Evolutionary conservation across 768 basidiomycete species (phyloP).

Genomic region (Candolleomyces efflorescens): DNA sequence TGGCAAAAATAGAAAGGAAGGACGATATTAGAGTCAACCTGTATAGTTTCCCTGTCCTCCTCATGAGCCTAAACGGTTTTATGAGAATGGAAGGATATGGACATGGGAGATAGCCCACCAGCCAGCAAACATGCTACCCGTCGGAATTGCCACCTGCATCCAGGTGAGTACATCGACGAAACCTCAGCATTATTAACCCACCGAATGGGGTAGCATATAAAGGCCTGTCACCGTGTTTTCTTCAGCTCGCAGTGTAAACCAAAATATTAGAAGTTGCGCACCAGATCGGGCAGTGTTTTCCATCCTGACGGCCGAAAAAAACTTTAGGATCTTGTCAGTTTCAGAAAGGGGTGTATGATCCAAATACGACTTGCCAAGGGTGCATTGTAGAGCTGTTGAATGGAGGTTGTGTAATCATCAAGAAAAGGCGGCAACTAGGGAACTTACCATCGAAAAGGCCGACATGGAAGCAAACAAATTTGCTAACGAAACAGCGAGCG

Average conservation of each 20-base stretch:
- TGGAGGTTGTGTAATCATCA: conserved; percentile 7
- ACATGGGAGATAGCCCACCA: conserved; percentile 45
- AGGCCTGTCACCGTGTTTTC: conserved; percentile 45
- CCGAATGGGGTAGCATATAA: conserved; percentile 88
- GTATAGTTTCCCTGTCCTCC: conserved; percentile 83
- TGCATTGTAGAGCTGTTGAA: conserved; percentile 70
- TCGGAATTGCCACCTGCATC: conserved; percentile 69
- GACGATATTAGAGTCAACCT: conserved; percentile 65
- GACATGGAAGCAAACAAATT: conserved; percentile 77
- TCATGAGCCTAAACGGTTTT: conserved; percentile 63
- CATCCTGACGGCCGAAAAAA: conserved; percentile 79
- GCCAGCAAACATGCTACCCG: conserved; percentile 85
- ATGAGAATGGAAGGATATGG: conserved; percentile 4
- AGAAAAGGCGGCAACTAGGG: conserved; percentile 10
- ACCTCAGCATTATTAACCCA: conserved; percentile 31
- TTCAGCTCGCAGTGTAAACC: conserved; percentile 6
- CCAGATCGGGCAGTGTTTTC: conserved; percentile 69
- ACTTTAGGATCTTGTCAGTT: conserved; percentile 33
- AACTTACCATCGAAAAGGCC: conserved; percentile 72
- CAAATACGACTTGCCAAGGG: conserved; percentile 54
- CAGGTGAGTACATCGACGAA: conserved; percentile 13
- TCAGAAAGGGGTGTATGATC: neutral
- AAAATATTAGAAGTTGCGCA: conserved; percentile 21
- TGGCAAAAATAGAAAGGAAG: conserved; percentile 55
- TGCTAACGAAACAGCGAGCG: conserved; percentile 72